These are phyloP conservation scores for Vickermania spadyakhi DNA, from an alignment of 208 protist genomes.

Conservation along the genomic window DNA sequence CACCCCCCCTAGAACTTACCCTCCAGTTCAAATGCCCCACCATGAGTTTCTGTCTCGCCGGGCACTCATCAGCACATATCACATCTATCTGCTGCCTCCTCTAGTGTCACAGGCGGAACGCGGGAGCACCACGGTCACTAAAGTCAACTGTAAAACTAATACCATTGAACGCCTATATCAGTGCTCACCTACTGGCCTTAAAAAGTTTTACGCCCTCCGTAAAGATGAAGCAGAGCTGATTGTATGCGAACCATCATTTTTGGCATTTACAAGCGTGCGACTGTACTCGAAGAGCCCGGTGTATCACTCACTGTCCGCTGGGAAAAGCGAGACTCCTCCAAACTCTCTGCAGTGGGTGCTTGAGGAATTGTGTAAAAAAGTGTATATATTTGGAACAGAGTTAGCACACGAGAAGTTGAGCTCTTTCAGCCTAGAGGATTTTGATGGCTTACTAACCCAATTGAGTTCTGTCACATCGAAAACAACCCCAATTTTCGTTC, in stretches of 20 bases:
- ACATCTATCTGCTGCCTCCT: conserved; percentile 41
- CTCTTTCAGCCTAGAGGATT: too few species aligned
- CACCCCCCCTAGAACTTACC: conserved; percentile 2
- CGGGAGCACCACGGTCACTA: conserved; percentile 55
- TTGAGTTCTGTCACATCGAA: too few species aligned
- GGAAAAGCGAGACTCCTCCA: too few species aligned
- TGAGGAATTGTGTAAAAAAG: too few species aligned
- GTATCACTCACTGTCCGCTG: too few species aligned
- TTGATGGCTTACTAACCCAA: too few species aligned
- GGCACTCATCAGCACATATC: conserved; percentile 7
- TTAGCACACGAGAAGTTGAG: too few species aligned
- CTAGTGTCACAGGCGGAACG: conserved; percentile 36
- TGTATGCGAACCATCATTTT: conserved; percentile 67
- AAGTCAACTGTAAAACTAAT: conserved; percentile 39
- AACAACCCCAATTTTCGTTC: too few species aligned
- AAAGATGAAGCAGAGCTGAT: conserved; percentile 72
- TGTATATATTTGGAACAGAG: too few species aligned
- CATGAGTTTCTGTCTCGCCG: neutral
- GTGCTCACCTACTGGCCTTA: conserved; percentile 41
- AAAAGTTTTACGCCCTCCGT: conserved; percentile 60
- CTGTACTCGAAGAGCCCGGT: conserved; percentile 14
- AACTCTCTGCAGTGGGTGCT: too few species aligned
- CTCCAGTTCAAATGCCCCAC: neutral
- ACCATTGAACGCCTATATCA: conserved; percentile 59
- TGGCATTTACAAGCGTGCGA: conserved; percentile 42